Evolutionary conservation across 768 basidiomycete species (phyloP), one percentile per base, ranked within the genome.

Genomic region (Suillus bovinus): DNA sequence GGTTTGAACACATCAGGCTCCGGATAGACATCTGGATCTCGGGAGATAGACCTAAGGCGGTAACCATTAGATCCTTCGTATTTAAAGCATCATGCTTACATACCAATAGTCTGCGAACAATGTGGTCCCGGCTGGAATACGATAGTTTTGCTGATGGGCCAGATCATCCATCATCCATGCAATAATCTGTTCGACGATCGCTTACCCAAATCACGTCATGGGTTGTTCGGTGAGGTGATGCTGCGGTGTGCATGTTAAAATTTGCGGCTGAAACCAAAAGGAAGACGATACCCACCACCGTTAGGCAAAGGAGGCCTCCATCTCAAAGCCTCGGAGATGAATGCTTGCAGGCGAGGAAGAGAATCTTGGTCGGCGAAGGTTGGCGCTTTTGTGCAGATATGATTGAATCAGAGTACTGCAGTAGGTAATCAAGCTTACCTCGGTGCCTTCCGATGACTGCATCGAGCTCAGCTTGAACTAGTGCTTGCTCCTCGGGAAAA

Each of bases 261-360:
- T 24, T 47, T 16, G 24, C 6, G 13, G 14, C 24, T 47, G 24
- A 14, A 47, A 14, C 46, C 13, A 7, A 47, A 47, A 14, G 46
- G 5, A 47, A 47, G 44, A 22, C 24, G 44, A 22, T 46, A 24
- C 46, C 24, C 3, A 47, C 46, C 14, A 47, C 46, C 46, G 13
- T 22, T 47, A 47, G 46, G 46, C 46, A 47, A 16, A 2, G 46
- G 46, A 7, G 46, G 46, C 8, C 46, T 47, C 46, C 46, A 47
- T 47, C 46, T 47, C 24, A 47, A 24, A 24, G 46, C 46, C 24
- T 47, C 46, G 3, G 7, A 24, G 24, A 47, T 47, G 24, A 47
- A 47, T 47, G 46, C 46, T 24, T 47, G 46, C 46, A 47, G 46
- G 24, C 46, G 24, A 47, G 44, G 46, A 47, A 47, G 46, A 47